Percentiles rank a stretch among this genome's conserved stretches.
Evolutionary conservation across 306 rosid genomes (phyloP).

Genomic region (Herpetospermum pedunculosum): DNA sequence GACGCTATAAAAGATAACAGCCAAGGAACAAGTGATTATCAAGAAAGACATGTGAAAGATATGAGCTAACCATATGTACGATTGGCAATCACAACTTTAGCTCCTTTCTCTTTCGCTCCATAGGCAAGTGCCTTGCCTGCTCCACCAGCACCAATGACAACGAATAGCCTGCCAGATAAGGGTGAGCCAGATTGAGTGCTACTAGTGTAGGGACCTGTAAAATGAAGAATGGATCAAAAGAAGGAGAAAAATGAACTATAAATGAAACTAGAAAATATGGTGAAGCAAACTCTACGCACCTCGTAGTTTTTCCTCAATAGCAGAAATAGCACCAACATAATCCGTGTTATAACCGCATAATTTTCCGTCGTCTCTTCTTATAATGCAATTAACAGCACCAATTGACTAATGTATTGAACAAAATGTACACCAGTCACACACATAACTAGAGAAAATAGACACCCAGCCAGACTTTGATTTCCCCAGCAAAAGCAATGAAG

Average conservation of each 20-base stretch:
- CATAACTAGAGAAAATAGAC: background rate
- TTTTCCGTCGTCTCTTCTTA: slow-evolving; percentile 43
- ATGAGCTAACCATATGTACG: slow-evolving; percentile 27
- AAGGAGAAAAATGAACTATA: background rate
- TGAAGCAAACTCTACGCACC: slow-evolving; percentile 16
- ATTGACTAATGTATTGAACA: slow-evolving; percentile 27
- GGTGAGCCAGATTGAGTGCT: slow-evolving; percentile 28
- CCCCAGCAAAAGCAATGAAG: background rate
- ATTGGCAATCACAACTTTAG: slow-evolving; percentile 58
- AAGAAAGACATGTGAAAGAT: background rate
- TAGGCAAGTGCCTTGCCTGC: slow-evolving; percentile 70
- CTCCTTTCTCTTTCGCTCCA: slow-evolving; percentile 68
- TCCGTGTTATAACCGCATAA: slow-evolving; percentile 47
- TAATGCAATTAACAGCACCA: slow-evolving; percentile 68
- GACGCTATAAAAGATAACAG: background rate
- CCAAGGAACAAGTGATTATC: background rate
- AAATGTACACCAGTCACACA: background rate
- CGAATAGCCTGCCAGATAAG: slow-evolving; percentile 45
- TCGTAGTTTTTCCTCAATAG: slow-evolving; percentile 50
- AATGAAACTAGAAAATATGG: background rate
- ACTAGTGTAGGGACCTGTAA: slow-evolving; percentile 21
- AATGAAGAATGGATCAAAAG: background rate
- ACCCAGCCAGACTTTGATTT: background rate
- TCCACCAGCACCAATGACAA: slow-evolving; percentile 67
- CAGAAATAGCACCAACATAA: slow-evolving; percentile 59